phyloP scores from a whole-genome alignment of 1,284 basidiomycete genomes.

The Cystobasidiaceae sp. region DNA sequence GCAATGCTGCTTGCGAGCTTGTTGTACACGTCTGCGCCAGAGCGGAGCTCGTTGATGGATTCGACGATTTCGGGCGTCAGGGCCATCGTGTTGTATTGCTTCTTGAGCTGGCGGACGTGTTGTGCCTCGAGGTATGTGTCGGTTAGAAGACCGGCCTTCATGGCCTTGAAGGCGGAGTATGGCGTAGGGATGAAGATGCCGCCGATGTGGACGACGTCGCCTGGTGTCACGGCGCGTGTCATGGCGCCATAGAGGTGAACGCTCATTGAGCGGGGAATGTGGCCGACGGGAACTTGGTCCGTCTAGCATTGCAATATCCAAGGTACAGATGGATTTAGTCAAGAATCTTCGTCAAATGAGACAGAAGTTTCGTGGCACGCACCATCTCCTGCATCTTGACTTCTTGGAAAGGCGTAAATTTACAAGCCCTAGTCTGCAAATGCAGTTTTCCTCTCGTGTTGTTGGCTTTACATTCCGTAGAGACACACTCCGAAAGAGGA shows the following conservation, averaged over 20 bases:
- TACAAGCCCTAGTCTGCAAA: constrained; percentile 95
- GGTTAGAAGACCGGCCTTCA: constrained; percentile 89
- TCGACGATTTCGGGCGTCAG: constrained; percentile 75
- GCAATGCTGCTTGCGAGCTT: constrained; percentile 75
- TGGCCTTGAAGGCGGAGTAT: constrained; percentile 78
- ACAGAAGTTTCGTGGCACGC: constrained; percentile 36
- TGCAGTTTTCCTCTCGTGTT: constrained; percentile 84
- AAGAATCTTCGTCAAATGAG: too few relatives aligned
- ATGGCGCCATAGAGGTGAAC: constrained; percentile 85
- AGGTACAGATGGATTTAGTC: neutral
- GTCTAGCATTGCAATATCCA: constrained; percentile 55
- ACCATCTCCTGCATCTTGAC: constrained; percentile 99
- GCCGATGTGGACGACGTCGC: constrained; percentile 88
- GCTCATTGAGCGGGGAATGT: constrained; percentile 98
- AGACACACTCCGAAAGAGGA: constrained; percentile 81
- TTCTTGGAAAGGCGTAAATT: constrained; percentile 98
- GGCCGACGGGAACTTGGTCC: constrained; percentile 98
- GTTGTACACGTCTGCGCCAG: constrained; percentile 74
- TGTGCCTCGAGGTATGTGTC: constrained; percentile 96
- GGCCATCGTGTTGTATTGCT: constrained; percentile 94
- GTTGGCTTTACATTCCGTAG: constrained; percentile 75
- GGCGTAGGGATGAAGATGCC: constrained; percentile 85
- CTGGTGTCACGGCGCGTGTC: constrained; percentile 87
- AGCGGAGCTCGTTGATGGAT: constrained; percentile 64
- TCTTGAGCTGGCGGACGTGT: constrained; percentile 88